Conservation (phyloP, 2,329 filamentous ascomycete genomes). For the Trichophaea hybrida region DNA sequence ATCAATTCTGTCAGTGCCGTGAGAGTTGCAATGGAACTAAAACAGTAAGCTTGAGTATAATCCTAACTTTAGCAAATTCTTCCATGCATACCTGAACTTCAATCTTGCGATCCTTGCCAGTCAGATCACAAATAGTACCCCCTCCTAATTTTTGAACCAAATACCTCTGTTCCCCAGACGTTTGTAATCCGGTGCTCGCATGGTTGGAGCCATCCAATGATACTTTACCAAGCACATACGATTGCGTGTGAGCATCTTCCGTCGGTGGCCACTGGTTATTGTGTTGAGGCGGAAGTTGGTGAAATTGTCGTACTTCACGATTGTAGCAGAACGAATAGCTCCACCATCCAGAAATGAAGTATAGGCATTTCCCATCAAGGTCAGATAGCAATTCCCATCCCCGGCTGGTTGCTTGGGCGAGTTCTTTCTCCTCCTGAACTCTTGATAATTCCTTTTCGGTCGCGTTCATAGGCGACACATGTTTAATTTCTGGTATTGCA, state of each 20-base stretch:
- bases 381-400: conserved; percentile 68
- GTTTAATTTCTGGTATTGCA: conserved; percentile 57
- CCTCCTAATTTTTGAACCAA: conserved; percentile 67
- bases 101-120: conserved; percentile 63
- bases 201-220: conserved; percentile 28
- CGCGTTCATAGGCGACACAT: conserved; percentile 43
- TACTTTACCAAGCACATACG: conserved; percentile 61
- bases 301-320: conserved; percentile 75
- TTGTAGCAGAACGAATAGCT: conserved; percentile 92
- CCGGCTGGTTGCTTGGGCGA: conserved; percentile 58
- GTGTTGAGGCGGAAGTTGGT: conserved; percentile 58
- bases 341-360: conserved; percentile 77
- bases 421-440: conserved; percentile 65
- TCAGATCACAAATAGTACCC: conserved; percentile 76
- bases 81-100: conserved; percentile 48
- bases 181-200: conserved; percentile 50
- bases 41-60: neutral
- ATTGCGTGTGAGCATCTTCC: conserved; percentile 59
- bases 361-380: conserved; percentile 68
- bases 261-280: conserved; percentile 48
- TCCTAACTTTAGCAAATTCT: neutral
- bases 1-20: conserved; percentile 45
- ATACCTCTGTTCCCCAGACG: conserved; percentile 72
- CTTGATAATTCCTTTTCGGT: conserved; percentile 53
- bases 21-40: conserved; percentile 40